Conservation (phyloP, 257 asterid genomes). For the Ligustrum vulgare region DNA sequence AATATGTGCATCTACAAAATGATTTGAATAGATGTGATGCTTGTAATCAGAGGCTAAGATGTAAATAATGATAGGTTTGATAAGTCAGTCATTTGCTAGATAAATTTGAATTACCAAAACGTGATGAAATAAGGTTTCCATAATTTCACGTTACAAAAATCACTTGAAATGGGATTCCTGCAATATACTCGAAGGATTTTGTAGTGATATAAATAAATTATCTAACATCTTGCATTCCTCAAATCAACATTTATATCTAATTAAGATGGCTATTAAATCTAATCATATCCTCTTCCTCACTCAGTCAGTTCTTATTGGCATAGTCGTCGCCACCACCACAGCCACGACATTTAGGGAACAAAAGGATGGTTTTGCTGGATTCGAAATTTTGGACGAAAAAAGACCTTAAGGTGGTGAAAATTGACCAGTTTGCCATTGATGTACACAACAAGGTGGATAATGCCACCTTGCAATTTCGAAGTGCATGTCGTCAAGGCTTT, state of each 20-base stretch:
- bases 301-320: background rate
- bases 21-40: too few relatives aligned
- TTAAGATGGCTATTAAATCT: background rate
- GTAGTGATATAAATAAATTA: background rate
- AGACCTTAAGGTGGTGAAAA: conserved; percentile 14
- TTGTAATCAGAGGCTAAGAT: too few relatives aligned
- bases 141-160: too few relatives aligned
- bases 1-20: too few relatives aligned
- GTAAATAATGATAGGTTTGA: too few relatives aligned
- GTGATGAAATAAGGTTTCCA: too few relatives aligned
- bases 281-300: background rate
- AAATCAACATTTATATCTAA: background rate
- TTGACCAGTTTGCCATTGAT: conserved; percentile 23
- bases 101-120: too few relatives aligned
- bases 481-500: conserved; percentile 15
- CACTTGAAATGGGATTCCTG: too few relatives aligned
- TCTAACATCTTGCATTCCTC: background rate
- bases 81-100: too few relatives aligned
- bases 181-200: too few relatives aligned
- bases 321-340: background rate
- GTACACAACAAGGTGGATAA: conserved; percentile 17
- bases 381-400: background rate
- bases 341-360: background rate
- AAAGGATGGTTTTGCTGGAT: background rate
- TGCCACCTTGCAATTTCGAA: background rate